Evolutionary conservation across 208 protist species (phyloP).

Genomic region (Blastocrithidia nonstop): DNA sequence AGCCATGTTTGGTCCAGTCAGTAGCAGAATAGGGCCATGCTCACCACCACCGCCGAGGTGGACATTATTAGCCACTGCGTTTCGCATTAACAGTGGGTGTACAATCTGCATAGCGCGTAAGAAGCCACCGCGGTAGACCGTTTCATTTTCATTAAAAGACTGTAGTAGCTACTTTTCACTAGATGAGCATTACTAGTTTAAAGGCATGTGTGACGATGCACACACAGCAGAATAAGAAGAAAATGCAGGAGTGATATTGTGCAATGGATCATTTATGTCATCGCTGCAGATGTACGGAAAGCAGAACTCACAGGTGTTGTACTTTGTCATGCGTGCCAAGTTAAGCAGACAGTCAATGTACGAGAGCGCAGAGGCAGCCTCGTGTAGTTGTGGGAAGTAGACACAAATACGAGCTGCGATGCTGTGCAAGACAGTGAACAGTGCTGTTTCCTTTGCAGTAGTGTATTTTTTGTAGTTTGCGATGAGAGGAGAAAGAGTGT

Average conservation of each 20-base stretch:
- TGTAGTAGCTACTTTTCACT: neutral
- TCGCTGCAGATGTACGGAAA: slow-evolving; percentile 9
- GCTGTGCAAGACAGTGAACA: slow-evolving; percentile 41
- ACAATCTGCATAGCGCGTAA: slow-evolving; percentile 13
- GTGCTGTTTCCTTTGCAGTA: slow-evolving; percentile 26
- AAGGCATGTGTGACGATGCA: neutral
- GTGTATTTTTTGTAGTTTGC: slow-evolving; percentile 47
- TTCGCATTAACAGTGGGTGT: slow-evolving; percentile 13
- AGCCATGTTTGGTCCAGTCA: slow-evolving; percentile 98
- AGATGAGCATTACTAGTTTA: neutral
- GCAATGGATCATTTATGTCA: neutral
- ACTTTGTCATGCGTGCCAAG: slow-evolving; percentile 19
- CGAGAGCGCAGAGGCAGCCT: slow-evolving; percentile 32
- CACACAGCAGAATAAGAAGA: slow-evolving; percentile 8
- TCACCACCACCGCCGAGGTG: slow-evolving; percentile 54
- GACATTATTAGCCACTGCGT: slow-evolving; percentile 52
- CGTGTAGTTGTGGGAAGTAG: slow-evolving; percentile 38
- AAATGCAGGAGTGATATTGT: too few species aligned
- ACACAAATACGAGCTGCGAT: slow-evolving; percentile 56
- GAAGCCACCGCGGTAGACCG: neutral
- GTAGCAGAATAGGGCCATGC: slow-evolving; percentile 54
- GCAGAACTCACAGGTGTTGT: slow-evolving; percentile 9
- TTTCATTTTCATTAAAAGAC: neutral
- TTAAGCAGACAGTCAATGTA: slow-evolving; percentile 76
- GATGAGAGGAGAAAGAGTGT: slow-evolving; percentile 17